Conservation (phyloP, 768 basidiomycete species). For the Kwoniella mangroviensis region DNA sequence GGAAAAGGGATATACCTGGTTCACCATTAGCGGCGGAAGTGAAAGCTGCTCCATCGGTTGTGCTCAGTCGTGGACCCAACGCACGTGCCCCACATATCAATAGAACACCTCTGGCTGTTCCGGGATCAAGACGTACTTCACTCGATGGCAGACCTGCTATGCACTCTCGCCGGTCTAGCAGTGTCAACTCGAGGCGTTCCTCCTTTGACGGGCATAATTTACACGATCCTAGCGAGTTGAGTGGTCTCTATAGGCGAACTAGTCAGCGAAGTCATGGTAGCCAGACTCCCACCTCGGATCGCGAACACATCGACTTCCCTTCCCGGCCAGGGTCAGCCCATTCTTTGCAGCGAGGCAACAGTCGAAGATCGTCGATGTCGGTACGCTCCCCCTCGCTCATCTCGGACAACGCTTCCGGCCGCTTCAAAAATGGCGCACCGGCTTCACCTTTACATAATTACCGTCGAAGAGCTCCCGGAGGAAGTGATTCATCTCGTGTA, state of each 20-base stretch:
- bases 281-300: slow-evolving; percentile 86
- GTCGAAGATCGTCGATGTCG: slow-evolving; percentile 64
- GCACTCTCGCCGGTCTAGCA: slow-evolving; percentile 85
- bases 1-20: slow-evolving; percentile 65
- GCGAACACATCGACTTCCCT: slow-evolving; percentile 46
- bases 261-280: slow-evolving; percentile 70
- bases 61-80: slow-evolving; percentile 39
- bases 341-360: slow-evolving; percentile 66
- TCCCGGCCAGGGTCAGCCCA: slow-evolving; percentile 84
- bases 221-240: slow-evolving; percentile 63
- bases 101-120: slow-evolving; percentile 30
- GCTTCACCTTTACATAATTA: slow-evolving; percentile 77
- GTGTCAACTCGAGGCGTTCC: slow-evolving; percentile 82
- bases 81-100: slow-evolving; percentile 41
- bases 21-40: slow-evolving; percentile 12
- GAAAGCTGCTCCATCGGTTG: slow-evolving; percentile 33
- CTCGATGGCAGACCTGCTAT: slow-evolving; percentile 68
- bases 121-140: slow-evolving; percentile 43
- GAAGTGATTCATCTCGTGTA: slow-evolving; percentile 66
- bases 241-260: slow-evolving; percentile 59
- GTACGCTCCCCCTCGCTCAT: slow-evolving; percentile 72
- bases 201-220: slow-evolving; percentile 65
- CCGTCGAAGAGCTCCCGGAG: slow-evolving; percentile 78
- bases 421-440: slow-evolving; percentile 63
- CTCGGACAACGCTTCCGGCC: slow-evolving; percentile 68